Base-by-base conservation (phyloP, 345 rosid genomes). In the Kandelia obovata region DNA sequence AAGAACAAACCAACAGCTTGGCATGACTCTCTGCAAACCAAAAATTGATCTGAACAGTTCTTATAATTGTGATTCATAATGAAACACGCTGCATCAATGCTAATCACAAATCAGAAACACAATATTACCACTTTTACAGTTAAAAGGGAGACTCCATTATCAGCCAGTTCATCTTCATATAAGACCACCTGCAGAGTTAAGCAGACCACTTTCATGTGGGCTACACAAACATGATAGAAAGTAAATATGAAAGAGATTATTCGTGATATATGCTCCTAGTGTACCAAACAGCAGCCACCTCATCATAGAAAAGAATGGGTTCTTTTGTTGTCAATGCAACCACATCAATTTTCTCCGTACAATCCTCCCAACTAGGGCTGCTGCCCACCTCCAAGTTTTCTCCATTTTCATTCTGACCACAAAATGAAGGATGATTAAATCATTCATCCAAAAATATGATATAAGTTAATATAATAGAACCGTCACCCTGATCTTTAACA, bases 251-350 rank as follows among this genome's bases (percentile, higher is more conserved):
- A 59, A 34, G 3, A 58, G 26, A 26, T 39, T 25, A 28, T 59
- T 66, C 17, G 31, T 11, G 53, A 21, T 46, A 28, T 19, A 43
- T 56, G 27, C 66, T 63, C 31, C 25, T 16, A 43, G 46, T 25
- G 26, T 30, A 62, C 53, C 21, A 49, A 23, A 76, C 58, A 61
- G 64, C 30, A 52, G 72, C 60, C 65, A 90, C 97, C 92, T 95
- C 99, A 77, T 95, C 99, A 73, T 84, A 95, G 81, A 92, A 95
- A 69, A 95, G 98, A 87, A 95, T 95, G 73, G 98, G 94, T 79
- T 95, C 99, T 81, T 86, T 95, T 28, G 83, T 76, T 16, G 97
- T 81, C 58, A 95, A 82, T 46, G 96, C 81, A 74, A 67, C 94
- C 75, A 86, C 61, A 80, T 92, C 94, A 81, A 95, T 84, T 72